These are phyloP conservation scores for Botryotinia narcissicola DNA, from an alignment of 2,329 filamentous ascomycete species.

Conservation along the genomic window DNA sequence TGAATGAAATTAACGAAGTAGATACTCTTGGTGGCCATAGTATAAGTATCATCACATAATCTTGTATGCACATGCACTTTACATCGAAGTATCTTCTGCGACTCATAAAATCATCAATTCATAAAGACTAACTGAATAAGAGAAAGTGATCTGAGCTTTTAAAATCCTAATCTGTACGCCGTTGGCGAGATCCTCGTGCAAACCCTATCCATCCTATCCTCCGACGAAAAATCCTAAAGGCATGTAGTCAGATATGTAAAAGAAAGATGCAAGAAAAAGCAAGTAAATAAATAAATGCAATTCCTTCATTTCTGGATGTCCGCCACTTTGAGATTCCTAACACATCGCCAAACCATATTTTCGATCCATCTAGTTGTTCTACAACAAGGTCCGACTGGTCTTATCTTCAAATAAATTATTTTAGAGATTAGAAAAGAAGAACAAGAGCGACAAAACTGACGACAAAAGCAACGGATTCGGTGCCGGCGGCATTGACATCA, in stretches of 20 bases:
- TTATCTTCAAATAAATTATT: neutral
- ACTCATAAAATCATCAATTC: neutral
- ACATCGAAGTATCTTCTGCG: neutral
- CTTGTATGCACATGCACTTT: neutral
- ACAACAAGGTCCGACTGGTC: neutral
- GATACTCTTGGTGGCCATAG: neutral
- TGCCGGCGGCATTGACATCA: neutral
- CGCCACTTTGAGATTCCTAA: neutral
- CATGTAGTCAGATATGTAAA: neutral
- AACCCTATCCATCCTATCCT: neutral
- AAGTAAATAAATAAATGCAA: neutral
- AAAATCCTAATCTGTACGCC: neutral
- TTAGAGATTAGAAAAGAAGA: neutral
- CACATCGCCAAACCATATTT: neutral
- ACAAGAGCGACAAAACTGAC: neutral
- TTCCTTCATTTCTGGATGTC: neutral
- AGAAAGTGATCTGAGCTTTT: neutral
- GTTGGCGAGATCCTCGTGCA: neutral
- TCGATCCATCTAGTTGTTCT: neutral
- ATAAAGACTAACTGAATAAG: neutral
- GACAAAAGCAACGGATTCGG: neutral
- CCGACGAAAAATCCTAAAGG: neutral
- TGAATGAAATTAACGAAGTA: rapidly evolving
- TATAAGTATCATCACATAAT: neutral
- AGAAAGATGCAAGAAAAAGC: conserved; percentile 1